These are phyloP conservation scores for Curvularia sp. DNA, from an alignment of 2,329 filamentous ascomycete genomes.

Conservation along the genomic window DNA sequence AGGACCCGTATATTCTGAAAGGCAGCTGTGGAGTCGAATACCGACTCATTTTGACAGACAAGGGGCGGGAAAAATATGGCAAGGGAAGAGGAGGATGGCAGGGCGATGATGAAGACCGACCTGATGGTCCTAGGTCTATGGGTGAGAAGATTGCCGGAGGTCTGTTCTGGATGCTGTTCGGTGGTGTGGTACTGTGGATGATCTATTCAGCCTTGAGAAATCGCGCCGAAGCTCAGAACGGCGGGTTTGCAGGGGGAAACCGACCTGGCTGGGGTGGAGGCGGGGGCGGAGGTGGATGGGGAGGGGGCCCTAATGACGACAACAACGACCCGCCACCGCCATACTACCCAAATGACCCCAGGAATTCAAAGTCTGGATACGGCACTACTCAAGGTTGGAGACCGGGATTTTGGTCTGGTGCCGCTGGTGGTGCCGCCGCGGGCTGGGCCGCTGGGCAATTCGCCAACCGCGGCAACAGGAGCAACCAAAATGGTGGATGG, in stretches of 20 bases:
- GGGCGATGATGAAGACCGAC: constrained; percentile 50
- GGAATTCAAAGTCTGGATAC: constrained; percentile 35
- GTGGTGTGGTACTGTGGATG: constrained; percentile 68
- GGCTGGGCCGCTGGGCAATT: constrained; percentile 67
- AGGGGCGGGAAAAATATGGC: constrained; percentile 76
- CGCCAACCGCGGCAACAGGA: constrained; percentile 41
- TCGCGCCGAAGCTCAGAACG: constrained; percentile 36
- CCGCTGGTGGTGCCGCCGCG: constrained; percentile 72
- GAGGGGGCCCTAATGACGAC: constrained; percentile 41
- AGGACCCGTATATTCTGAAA: constrained; percentile 86
- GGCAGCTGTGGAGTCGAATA: constrained; percentile 96
- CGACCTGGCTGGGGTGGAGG: constrained; percentile 51
- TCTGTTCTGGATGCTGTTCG: constrained; percentile 69
- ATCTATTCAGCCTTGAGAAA: constrained; percentile 61
- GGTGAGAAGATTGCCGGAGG: constrained; percentile 44
- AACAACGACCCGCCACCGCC: constrained; percentile 61
- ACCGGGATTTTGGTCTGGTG: constrained; percentile 77
- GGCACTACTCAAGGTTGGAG: constrained; percentile 62
- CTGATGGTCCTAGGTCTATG: constrained; percentile 48
- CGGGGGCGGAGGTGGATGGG: constrained; percentile 54
- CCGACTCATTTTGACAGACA: constrained; percentile 75
- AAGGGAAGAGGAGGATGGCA: constrained; percentile 54
- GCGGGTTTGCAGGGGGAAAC: constrained; percentile 32
- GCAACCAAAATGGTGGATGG: constrained; percentile 50
- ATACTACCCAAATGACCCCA: constrained; percentile 48